phyloP scores from a whole-genome alignment of 192 early-diverging fungal genomes.

The Coemansia sp. region DNA sequence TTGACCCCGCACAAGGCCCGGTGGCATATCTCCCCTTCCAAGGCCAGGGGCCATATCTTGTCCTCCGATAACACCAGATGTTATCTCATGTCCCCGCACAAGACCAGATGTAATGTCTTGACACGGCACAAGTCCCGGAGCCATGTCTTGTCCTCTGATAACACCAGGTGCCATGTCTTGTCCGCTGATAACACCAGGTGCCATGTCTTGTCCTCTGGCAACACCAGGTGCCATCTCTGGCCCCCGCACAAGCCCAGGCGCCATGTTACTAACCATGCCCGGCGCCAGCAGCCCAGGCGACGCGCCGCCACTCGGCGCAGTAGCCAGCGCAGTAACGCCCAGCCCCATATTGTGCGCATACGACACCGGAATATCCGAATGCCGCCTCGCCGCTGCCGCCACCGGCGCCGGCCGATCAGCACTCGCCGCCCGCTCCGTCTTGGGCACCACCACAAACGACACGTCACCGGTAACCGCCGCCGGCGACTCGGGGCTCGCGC shows the following conservation, averaged over 20 bases:
- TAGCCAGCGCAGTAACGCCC: slow-evolving; percentile 12
- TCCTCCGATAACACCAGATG: too few species aligned
- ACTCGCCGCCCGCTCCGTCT: slow-evolving; percentile 16
- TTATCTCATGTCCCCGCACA: not conserved
- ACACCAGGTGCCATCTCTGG: too few species aligned
- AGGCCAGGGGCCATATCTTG: too few species aligned
- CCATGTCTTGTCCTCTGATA: too few species aligned
- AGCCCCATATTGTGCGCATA: slow-evolving; percentile 12
- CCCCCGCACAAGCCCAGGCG: not conserved
- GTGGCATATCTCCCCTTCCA: too few species aligned
- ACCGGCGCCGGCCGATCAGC: slow-evolving; percentile 15
- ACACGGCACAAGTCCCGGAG: too few species aligned
- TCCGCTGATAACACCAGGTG: too few species aligned
- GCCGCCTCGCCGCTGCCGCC: slow-evolving; percentile 21
- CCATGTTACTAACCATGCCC: not conserved
- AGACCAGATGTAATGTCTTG: not conserved
- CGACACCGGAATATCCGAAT: slow-evolving; percentile 38
- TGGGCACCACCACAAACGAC: slow-evolving; percentile 18
- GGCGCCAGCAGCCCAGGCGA: slow-evolving; percentile 13
- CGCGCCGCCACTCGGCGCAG: slow-evolving; percentile 12
- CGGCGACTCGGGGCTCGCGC: not conserved
- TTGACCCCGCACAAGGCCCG: too few species aligned
- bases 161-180: too few species aligned
- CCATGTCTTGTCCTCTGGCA: too few species aligned
- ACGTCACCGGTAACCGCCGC: slow-evolving; percentile 1